Percentiles rank a stretch among this genome's conserved stretches.
phyloP scores from a whole-genome alignment of 768 basidiomycete species.

The Lactarius evosmus region DNA sequence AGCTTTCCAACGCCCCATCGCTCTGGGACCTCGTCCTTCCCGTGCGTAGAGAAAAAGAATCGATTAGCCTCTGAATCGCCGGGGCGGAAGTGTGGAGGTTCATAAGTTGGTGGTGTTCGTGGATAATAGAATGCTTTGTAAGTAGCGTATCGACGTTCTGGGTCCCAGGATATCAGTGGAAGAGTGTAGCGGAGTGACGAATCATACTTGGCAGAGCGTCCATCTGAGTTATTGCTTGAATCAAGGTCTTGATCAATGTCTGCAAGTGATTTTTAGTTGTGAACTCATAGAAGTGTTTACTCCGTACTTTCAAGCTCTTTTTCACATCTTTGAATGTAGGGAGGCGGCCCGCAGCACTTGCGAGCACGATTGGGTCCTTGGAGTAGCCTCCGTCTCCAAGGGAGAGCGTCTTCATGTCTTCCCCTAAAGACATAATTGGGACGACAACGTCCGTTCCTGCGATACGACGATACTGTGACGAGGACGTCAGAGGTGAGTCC shows the following conservation, averaged over 20 bases:
- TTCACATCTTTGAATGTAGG: slow-evolving; percentile 83
- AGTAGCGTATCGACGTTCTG: slow-evolving; percentile 80
- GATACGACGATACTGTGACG: slow-evolving; percentile 59
- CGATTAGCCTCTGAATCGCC: slow-evolving; percentile 70
- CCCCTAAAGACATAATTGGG: slow-evolving; percentile 72
- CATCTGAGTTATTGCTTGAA: slow-evolving; percentile 78
- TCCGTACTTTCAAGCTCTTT: slow-evolving; percentile 66
- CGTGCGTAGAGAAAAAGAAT: slow-evolving; percentile 81
- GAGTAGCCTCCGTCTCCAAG: slow-evolving; percentile 36
- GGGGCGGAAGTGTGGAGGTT: slow-evolving; percentile 75
- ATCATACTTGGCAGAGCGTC: slow-evolving; percentile 68
- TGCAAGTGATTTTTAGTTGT: slow-evolving; percentile 33
- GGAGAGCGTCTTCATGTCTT: slow-evolving; percentile 52
- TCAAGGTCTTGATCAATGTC: slow-evolving; percentile 72
- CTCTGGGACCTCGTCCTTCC: slow-evolving; percentile 68
- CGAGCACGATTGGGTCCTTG: slow-evolving; percentile 57
- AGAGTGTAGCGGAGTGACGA: not conserved
- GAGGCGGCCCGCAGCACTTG: slow-evolving; percentile 54
- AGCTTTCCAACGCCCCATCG: slow-evolving; percentile 64
- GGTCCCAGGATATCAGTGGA: slow-evolving; percentile 6
- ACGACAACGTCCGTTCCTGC: slow-evolving; percentile 57
- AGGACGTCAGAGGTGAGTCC: not conserved
- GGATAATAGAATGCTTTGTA: slow-evolving; percentile 87
- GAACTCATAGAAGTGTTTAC: not conserved
- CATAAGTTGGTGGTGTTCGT: slow-evolving; percentile 74